Evolutionary conservation across 2,329 filamentous ascomycete genomes (phyloP).

Genomic region (Trichoderma endophyticum): DNA sequence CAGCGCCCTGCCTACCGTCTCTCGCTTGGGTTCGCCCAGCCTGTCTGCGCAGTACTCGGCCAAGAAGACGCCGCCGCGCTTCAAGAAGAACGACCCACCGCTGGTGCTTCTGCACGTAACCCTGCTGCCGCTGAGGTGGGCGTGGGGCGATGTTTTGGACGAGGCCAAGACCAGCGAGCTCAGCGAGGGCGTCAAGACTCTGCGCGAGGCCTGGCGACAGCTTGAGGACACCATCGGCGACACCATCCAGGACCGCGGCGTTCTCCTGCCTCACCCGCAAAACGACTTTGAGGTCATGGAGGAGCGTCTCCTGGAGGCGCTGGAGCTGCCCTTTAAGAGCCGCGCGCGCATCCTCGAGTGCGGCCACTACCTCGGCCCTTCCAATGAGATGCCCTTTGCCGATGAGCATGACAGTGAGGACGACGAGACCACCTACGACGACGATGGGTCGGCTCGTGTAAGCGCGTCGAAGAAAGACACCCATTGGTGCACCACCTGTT

Average conservation of each 20-base stretch:
- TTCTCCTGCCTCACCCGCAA: slow-evolving; percentile 74
- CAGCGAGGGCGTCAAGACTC: slow-evolving; percentile 45
- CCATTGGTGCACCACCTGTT: slow-evolving; percentile 58
- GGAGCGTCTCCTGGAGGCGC: slow-evolving; percentile 69
- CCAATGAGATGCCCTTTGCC: slow-evolving; percentile 45
- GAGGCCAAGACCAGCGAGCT: slow-evolving; percentile 40
- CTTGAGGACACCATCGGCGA: slow-evolving; percentile 69
- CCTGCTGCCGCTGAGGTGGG: slow-evolving; percentile 65
- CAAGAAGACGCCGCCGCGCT: slow-evolving; percentile 57
- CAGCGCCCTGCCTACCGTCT: slow-evolving; percentile 47
- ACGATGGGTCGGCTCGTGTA: slow-evolving; percentile 27
- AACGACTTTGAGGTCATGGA: slow-evolving; percentile 78
- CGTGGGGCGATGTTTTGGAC: slow-evolving; percentile 58
- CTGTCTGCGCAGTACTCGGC: slow-evolving; percentile 52
- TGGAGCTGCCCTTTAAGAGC: slow-evolving; percentile 63
- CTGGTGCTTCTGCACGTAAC: slow-evolving; percentile 77
- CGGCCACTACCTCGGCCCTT: slow-evolving; percentile 69
- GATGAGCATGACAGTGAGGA: slow-evolving; percentile 48
- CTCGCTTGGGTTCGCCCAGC: slow-evolving; percentile 54
- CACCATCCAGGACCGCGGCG: slow-evolving; percentile 68
- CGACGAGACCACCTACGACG: slow-evolving; percentile 38
- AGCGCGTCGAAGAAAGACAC: slow-evolving; percentile 31
- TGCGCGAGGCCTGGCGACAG: slow-evolving; percentile 63
- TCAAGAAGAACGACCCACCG: slow-evolving; percentile 58
- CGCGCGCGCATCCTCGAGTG: slow-evolving; percentile 70